Conservation (phyloP, 1,284 basidiomycete species). For the Naganishia albida region DNA sequence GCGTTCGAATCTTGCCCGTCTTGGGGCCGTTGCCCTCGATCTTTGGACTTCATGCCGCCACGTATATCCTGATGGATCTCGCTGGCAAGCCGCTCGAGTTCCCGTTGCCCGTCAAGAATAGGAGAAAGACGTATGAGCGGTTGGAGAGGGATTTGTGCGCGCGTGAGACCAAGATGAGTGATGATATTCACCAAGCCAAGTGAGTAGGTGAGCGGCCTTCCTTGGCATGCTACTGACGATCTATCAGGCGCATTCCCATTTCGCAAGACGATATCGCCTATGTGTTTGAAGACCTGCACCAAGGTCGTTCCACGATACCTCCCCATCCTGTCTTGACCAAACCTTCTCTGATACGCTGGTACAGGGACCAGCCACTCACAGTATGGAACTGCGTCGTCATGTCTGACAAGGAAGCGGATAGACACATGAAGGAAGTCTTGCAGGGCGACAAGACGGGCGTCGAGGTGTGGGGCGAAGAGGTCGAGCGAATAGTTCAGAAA, state of each 20-base stretch:
- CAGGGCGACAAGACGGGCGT: constrained; percentile 54
- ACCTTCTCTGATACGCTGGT: constrained; percentile 67
- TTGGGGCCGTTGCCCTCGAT: constrained; percentile 76
- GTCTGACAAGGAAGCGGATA: constrained; percentile 70
- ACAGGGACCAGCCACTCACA: constrained; percentile 63
- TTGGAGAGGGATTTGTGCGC: constrained; percentile 72
- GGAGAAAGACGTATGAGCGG: constrained; percentile 80
- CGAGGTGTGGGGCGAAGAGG: constrained; percentile 68
- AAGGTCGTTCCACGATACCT: constrained; percentile 75
- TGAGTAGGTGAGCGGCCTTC: constrained; percentile 11
- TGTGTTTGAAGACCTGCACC: constrained; percentile 82
- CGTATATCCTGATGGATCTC: constrained; percentile 80
- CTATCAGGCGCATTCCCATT: constrained; percentile 67
- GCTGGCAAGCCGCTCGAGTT: constrained; percentile 78
- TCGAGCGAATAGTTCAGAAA: constrained; percentile 59
- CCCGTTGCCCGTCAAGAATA: constrained; percentile 77
- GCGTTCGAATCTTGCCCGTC: constrained; percentile 60
- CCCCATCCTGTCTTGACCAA: constrained; percentile 68
- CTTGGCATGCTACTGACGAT: background rate
- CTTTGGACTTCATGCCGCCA: constrained; percentile 84
- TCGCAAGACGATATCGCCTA: constrained; percentile 77
- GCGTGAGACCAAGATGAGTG: constrained; percentile 67
- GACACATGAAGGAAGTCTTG: constrained; percentile 63
- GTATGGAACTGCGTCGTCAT: constrained; percentile 79
- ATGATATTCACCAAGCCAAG: constrained; percentile 33